Conservation (phyloP, 495 filamentous ascomycete genomes). For the Trichoderma asperelloides region DNA sequence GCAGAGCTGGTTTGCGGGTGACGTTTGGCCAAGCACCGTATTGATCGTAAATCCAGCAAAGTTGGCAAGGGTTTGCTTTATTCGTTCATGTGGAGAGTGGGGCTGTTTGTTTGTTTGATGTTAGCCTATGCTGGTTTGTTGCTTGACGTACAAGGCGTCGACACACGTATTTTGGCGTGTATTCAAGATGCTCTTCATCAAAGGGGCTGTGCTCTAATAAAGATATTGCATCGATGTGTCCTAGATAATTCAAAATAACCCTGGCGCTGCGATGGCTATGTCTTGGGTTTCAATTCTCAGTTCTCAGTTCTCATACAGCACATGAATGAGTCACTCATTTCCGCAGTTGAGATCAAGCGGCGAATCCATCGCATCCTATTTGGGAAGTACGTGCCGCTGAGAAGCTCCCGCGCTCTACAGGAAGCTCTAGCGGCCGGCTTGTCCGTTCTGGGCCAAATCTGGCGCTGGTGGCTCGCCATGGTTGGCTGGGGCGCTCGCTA, state of each 20-base stretch:
- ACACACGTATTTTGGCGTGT: neutral
- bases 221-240: too few relatives aligned
- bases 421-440: neutral
- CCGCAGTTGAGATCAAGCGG: neutral
- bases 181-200: neutral
- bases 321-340: neutral
- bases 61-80: neutral
- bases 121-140: neutral
- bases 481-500: neutral
- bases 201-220: neutral
- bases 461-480: neutral
- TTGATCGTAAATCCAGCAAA: neutral
- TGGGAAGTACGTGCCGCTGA: neutral
- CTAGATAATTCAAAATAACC: too few relatives aligned
- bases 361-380: neutral
- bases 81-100: neutral
- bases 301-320: too few relatives aligned
- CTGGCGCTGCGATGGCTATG: too few relatives aligned
- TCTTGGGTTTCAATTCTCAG: too few relatives aligned
- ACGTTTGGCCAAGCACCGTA: neutral
- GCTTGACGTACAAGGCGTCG: neutral
- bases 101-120: neutral
- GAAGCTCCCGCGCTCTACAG: neutral
- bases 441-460: neutral
- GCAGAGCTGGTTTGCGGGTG: neutral